Evolutionary conservation across 306 rosid species (phyloP), one percentile per base, ranked within the genome.

Genomic region (Acacia melanoxylon): DNA sequence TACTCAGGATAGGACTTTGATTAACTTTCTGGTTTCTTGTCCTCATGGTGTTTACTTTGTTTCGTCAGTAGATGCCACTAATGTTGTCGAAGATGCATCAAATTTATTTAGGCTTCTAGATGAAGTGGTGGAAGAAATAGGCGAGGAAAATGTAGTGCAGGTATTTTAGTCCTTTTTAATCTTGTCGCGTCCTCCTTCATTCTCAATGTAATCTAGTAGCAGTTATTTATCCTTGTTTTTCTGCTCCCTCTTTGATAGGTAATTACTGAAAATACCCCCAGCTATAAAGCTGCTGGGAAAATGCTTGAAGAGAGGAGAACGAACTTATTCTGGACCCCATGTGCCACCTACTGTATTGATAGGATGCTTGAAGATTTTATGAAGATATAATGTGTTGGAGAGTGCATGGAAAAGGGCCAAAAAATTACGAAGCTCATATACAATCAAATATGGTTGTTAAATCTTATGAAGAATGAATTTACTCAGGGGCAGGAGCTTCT

Each of bases 301-400:
- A 89, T 93, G 96, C 95, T 95, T 46, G 99, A 92, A 74, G 98
- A 91, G 87, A 95, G 90, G 87, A 92, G 99, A 82, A 88, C 92
- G 80, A 87, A 86, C 75, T 83, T 93, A 66, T 95, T 95, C 82
- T 95, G 99, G 99, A 89, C 97, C 13, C 98, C 97, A 45, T 95
- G 99, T 86, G 97, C 94, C 79, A 89, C 88, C 48, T 85, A 83
- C 79, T 91, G 94, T 89, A 86, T 95, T 63, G 92, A 93, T 84
- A 89, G 75, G 78, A 90, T 91, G 90, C 97, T 95, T 78, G 95
- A 91, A 81, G 94, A 93, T 89, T 88, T 95, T 85, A 61, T 86
- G 81, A 91, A 92, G 88, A 89, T 95, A 85, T 88, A 86, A 84
- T 80, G 93, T 52, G 97, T 95, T 42, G 92, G 89, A 78, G 99